A percentile compares a stretch with the other conserved stretches of the same genome.
Conservation (phyloP, 345 rosid genomes). For the Populus pruinosa region DNA sequence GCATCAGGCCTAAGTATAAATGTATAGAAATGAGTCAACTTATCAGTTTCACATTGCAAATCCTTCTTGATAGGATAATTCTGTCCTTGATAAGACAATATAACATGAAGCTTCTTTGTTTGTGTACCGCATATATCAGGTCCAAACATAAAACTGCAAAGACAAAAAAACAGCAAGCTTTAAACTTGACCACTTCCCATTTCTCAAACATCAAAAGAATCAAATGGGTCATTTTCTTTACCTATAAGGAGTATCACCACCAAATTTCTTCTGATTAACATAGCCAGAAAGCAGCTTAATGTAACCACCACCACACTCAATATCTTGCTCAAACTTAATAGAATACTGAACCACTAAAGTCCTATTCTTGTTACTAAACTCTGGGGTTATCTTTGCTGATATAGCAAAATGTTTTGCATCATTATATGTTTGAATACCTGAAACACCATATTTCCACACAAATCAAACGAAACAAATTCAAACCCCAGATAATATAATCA, state of each 20-base stretch:
- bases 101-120: constrained; percentile 84
- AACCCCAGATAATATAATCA: not conserved
- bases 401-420: constrained; percentile 87
- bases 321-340: constrained; percentile 79
- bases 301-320: constrained; percentile 97
- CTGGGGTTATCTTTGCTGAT: constrained; percentile 76
- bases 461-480: not conserved
- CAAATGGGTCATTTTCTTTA: constrained; percentile 12
- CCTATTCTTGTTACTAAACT: constrained; percentile 77
- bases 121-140: constrained; percentile 94
- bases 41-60: constrained; percentile 90
- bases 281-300: constrained; percentile 91
- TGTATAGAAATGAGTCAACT: constrained; percentile 86
- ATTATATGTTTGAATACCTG: constrained; percentile 79
- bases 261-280: constrained; percentile 95
- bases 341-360: constrained; percentile 90
- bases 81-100: constrained; percentile 90
- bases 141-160: constrained; percentile 91
- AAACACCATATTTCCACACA: constrained; percentile 10
- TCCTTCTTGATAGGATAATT: constrained; percentile 87
- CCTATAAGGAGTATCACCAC: too few species aligned
- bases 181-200: not conserved
- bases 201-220: not conserved
- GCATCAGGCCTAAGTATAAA: constrained; percentile 93
- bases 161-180: not conserved